These are phyloP conservation scores for Pholiota molesta DNA, from an alignment of 768 basidiomycete genomes.

Conservation along the genomic window DNA sequence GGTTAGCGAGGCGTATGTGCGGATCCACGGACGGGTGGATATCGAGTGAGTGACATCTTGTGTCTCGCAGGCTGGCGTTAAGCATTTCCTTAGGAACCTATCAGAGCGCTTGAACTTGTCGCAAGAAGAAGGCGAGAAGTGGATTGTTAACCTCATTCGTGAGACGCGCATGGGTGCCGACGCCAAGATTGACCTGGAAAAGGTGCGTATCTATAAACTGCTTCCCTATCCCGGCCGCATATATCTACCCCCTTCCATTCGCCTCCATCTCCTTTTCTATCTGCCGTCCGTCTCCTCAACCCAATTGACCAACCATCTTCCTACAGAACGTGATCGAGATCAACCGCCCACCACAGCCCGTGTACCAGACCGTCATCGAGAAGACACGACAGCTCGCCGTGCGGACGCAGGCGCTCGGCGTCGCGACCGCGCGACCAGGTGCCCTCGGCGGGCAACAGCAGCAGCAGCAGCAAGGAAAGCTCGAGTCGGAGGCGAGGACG, in stretches of 20 bases:
- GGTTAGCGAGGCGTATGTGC: slow-evolving; percentile 96
- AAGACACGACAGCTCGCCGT: slow-evolving; percentile 92
- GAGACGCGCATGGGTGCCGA: slow-evolving; percentile 97
- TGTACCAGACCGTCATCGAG: slow-evolving; percentile 94
- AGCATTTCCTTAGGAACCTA: slow-evolving; percentile 62
- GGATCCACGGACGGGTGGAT: slow-evolving; percentile 93
- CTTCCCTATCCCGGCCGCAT: neutral
- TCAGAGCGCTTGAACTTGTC: slow-evolving; percentile 92
- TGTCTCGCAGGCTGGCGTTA: neutral
- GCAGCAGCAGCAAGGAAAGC: slow-evolving; percentile 13
- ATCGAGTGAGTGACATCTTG: slow-evolving; percentile 56
- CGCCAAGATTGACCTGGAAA: slow-evolving; percentile 96
- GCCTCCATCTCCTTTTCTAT: neutral
- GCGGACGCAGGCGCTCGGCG: slow-evolving; percentile 87
- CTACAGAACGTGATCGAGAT: slow-evolving; percentile 92
- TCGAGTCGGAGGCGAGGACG: neutral
- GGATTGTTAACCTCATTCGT: slow-evolving; percentile 99
- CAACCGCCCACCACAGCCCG: slow-evolving; percentile 83
- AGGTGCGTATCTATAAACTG: slow-evolving; percentile 48
- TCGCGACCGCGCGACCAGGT: slow-evolving; percentile 52
- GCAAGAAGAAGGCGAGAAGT: slow-evolving; percentile 96
- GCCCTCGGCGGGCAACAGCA: slow-evolving; percentile 20
- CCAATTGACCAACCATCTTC: neutral
- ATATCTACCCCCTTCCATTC: neutral
- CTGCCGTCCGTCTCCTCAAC: neutral